Conservation (phyloP, 2,329 filamentous ascomycete species). For the Botrytis fragariae region DNA sequence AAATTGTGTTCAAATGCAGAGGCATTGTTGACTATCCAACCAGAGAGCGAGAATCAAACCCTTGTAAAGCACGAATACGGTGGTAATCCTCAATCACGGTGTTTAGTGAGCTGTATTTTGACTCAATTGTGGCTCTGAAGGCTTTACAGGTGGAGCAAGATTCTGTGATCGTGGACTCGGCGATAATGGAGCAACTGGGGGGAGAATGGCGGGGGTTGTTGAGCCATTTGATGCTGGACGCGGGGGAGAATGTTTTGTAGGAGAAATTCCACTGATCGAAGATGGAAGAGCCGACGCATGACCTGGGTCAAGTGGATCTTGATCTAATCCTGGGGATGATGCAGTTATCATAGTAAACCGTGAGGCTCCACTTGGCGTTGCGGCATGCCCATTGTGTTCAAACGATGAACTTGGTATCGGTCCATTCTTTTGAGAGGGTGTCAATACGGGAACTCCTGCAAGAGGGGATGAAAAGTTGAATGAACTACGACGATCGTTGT, state of each 20-base stretch:
- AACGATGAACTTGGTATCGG: constrained; percentile 23
- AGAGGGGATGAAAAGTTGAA: constrained; percentile 36
- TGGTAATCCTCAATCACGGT: neutral
- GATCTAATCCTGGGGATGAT: constrained; percentile 22
- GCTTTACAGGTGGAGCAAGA: constrained; percentile 60
- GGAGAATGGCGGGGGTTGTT: constrained; percentile 48
- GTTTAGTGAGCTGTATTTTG: neutral
- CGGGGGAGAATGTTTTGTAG: constrained; percentile 45
- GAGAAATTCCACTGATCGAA: constrained; percentile 43
- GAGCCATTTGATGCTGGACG: constrained; percentile 29
- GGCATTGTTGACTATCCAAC: neutral
- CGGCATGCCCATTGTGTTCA: constrained; percentile 20
- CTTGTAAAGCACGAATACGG: neutral
- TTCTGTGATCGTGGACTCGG: constrained; percentile 57
- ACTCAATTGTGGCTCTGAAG: constrained; percentile 25
- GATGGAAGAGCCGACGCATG: constrained; percentile 36
- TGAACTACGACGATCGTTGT: constrained; percentile 32
- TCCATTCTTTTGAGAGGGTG: constrained; percentile 30
- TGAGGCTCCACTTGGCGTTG: constrained; percentile 17
- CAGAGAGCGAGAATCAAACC: neutral
- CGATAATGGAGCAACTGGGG: constrained; percentile 55
- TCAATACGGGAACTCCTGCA: constrained; percentile 32
- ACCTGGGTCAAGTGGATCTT: constrained; percentile 25
- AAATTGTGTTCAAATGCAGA: neutral
- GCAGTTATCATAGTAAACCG: constrained; percentile 8